Evolutionary conservation across 164 flowering plant genomes (phyloP).

Genomic region (Brasenia schreberi): DNA sequence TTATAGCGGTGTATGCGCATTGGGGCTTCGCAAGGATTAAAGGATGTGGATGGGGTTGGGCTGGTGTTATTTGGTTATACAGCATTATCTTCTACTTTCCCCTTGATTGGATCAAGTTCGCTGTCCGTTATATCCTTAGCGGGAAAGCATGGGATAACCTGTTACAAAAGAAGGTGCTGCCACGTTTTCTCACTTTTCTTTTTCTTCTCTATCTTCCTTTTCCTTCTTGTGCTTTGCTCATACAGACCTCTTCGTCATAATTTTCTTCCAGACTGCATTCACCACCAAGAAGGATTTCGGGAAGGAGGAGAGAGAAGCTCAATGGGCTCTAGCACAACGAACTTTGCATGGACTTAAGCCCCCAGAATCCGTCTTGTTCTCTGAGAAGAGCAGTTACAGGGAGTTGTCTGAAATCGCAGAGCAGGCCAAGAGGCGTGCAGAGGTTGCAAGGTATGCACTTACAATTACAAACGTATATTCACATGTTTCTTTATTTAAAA

Average conservation of each 20-base stretch:
- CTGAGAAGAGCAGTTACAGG: slow-evolving; percentile 84
- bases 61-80: slow-evolving; percentile 93
- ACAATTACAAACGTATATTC: too few relatives aligned
- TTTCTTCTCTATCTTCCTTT: background rate
- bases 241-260: background rate
- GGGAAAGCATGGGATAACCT: slow-evolving; percentile 89
- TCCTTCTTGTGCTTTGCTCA: background rate
- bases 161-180: slow-evolving; percentile 65
- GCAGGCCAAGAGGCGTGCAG: slow-evolving; percentile 96
- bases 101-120: slow-evolving; percentile 66
- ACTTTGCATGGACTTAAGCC: slow-evolving; percentile 93
- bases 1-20: slow-evolving; percentile 85
- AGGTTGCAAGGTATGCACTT: slow-evolving; percentile 70
- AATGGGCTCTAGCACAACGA: slow-evolving; percentile 97
- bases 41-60: slow-evolving; percentile 98
- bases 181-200: background rate
- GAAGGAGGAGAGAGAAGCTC: slow-evolving; percentile 92
- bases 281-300: slow-evolving; percentile 94
- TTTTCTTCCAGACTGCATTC: slow-evolving; percentile 74
- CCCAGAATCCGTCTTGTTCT: slow-evolving; percentile 47
- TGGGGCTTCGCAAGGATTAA: slow-evolving; percentile 81
- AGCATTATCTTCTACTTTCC: slow-evolving; percentile 79
- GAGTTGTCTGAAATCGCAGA: slow-evolving; percentile 97
- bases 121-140: slow-evolving; percentile 65
- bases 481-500: too few relatives aligned